phyloP scores from a whole-genome alignment of 306 rosid species.

The Styphnolobium japonicum region DNA sequence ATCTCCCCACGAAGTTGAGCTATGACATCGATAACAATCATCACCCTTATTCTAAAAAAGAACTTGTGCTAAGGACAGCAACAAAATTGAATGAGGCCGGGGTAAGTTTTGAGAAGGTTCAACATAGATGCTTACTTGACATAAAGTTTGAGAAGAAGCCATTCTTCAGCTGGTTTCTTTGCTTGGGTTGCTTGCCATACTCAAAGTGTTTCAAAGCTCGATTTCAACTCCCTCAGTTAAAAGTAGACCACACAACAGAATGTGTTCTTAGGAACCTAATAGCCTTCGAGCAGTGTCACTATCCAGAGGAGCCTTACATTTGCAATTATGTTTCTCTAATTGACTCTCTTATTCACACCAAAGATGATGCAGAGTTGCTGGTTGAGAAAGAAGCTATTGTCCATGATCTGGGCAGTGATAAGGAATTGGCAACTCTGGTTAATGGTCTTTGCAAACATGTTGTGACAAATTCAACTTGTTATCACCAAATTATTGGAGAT shows the following conservation, averaged over 20 bases:
- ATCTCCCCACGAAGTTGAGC: not conserved
- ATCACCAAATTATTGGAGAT: not conserved
- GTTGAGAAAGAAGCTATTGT: constrained; percentile 12
- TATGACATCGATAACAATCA: too few relatives aligned
- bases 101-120: not conserved
- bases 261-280: constrained; percentile 28
- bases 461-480: not conserved
- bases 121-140: not conserved
- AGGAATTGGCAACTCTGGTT: constrained; percentile 21
- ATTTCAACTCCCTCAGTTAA: constrained; percentile 1
- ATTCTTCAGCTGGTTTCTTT: not conserved
- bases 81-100: constrained; percentile 23
- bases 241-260: constrained; percentile 9
- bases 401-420: constrained; percentile 28
- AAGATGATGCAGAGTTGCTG: constrained; percentile 30
- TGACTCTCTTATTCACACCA: constrained; percentile 28
- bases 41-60: too few relatives aligned
- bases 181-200: not conserved
- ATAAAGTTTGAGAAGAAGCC: not conserved
- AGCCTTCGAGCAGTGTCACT: constrained; percentile 40
- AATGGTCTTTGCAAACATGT: constrained; percentile 21
- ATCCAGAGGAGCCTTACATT: constrained; percentile 6
- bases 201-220: not conserved
- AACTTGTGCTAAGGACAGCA: not conserved
- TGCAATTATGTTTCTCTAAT: too few relatives aligned